A percentile compares a stretch with the other conserved stretches of the same genome.
These are phyloP conservation scores for Punctularia strigosozonata DNA, from an alignment of 768 basidiomycete species.

Conservation along the genomic window DNA sequence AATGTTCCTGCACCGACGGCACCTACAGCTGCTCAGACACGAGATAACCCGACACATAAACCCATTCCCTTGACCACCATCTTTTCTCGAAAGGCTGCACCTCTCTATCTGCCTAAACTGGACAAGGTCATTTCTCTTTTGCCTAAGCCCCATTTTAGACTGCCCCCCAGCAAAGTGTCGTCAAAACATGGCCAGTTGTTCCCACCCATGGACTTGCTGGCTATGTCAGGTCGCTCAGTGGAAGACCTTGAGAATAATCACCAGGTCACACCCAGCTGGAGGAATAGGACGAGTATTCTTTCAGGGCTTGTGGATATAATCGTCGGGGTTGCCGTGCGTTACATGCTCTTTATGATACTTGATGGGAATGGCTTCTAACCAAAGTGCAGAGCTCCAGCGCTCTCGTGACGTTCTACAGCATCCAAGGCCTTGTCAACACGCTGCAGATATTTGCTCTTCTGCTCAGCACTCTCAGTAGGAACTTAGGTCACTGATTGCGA, in stretches of 20 bases:
- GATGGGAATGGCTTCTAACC: slow-evolving; percentile 1
- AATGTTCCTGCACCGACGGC: too few species aligned
- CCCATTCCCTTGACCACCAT: slow-evolving; percentile 45
- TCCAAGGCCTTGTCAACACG: slow-evolving; percentile 57
- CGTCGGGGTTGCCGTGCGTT: slow-evolving; percentile 43
- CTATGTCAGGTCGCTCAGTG: slow-evolving; percentile 32
- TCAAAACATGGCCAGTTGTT: slow-evolving; percentile 37
- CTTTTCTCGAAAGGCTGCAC: slow-evolving; percentile 46
- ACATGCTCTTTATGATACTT: not conserved
- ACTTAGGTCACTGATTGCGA: not conserved
- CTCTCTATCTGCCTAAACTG: slow-evolving; percentile 49
- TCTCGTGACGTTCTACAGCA: slow-evolving; percentile 55
- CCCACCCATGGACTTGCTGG: slow-evolving; percentile 48
- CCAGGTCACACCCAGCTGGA: slow-evolving; percentile 35
- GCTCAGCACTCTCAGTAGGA: slow-evolving; percentile 50
- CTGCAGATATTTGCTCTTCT: slow-evolving; percentile 65
- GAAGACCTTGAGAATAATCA: slow-evolving; percentile 52
- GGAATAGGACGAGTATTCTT: slow-evolving; percentile 41
- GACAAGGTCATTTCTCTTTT: slow-evolving; percentile 44
- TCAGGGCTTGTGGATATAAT: slow-evolving; percentile 31
- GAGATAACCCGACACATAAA: too few species aligned
- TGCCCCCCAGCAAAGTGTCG: too few species aligned
- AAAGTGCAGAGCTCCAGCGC: slow-evolving; percentile 51
- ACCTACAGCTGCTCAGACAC: too few species aligned
- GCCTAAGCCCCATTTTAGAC: slow-evolving; percentile 29